phyloP scores from a whole-genome alignment of 2,329 filamentous ascomycete species.

The Pseudopyricularia javanii region DNA sequence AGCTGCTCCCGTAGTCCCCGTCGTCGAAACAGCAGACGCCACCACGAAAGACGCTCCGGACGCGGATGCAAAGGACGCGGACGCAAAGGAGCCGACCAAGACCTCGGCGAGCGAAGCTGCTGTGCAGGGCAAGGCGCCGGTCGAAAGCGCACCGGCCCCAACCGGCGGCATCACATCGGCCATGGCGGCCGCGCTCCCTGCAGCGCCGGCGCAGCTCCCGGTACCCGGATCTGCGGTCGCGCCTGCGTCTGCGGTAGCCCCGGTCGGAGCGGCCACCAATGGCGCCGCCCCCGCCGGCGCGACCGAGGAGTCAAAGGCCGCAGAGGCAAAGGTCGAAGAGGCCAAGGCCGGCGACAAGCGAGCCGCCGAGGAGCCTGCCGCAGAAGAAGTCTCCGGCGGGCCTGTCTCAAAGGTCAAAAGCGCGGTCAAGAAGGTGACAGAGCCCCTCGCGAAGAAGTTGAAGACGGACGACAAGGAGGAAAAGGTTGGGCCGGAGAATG shows the following conservation, averaged over 20 bases:
- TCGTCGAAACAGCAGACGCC: neutral
- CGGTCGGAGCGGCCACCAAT: neutral
- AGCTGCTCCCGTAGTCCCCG: neutral
- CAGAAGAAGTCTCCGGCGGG: slow-evolving; percentile 1
- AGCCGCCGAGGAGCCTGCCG: slow-evolving; percentile 39
- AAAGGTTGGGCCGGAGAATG: slow-evolving; percentile 1
- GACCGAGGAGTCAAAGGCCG: neutral
- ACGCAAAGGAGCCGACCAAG: neutral
- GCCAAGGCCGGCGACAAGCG: slow-evolving; percentile 11
- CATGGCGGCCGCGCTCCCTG: neutral
- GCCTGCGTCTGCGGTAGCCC: neutral
- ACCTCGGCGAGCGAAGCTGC: neutral
- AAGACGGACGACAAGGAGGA: slow-evolving; percentile 5
- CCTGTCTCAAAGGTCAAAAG: neutral
- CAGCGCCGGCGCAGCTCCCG: neutral
- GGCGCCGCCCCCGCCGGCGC: slow-evolving; percentile 1
- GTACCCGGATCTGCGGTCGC: neutral
- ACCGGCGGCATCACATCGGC: neutral
- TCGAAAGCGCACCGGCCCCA: neutral
- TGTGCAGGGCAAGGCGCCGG: neutral
- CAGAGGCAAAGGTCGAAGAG: neutral
- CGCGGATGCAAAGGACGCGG: too few species aligned
- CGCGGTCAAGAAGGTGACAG: neutral
- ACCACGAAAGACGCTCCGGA: neutral
- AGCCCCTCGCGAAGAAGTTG: slow-evolving; percentile 6